phyloP scores from a whole-genome alignment of 768 basidiomycete genomes.

The Trametes elegans region DNA sequence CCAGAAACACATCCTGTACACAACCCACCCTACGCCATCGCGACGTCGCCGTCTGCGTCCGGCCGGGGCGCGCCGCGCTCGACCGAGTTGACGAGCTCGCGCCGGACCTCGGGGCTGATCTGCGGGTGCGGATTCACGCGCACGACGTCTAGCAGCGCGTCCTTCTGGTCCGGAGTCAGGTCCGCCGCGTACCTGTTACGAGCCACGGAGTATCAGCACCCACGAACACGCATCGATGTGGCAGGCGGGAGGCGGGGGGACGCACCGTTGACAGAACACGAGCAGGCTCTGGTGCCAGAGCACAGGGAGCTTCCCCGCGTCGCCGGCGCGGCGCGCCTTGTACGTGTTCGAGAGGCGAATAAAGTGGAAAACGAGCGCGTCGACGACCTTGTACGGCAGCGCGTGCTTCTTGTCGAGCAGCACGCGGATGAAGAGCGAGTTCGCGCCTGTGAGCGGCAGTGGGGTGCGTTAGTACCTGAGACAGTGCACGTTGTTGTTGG shows the following conservation, averaged over 20 bases:
- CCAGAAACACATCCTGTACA: background rate
- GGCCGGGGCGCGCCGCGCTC: conserved; percentile 77
- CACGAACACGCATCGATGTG: background rate
- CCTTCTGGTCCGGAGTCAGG: conserved; percentile 95
- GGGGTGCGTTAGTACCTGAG: background rate
- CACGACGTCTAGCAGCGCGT: conserved; percentile 91
- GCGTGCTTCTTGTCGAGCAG: conserved; percentile 98
- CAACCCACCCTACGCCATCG: conserved; percentile 18
- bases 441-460: conserved; percentile 56
- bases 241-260: conserved; percentile 2
- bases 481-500: background rate
- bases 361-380: conserved; percentile 97
- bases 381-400: conserved; percentile 95
- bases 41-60: conserved; percentile 56
- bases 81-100: conserved; percentile 87
- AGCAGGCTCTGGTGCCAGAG: conserved; percentile 97
- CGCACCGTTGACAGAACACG: conserved; percentile 88
- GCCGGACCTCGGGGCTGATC: conserved; percentile 85
- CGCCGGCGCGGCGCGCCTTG: conserved; percentile 67
- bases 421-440: conserved; percentile 95
- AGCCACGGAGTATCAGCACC: background rate
- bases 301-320: conserved; percentile 85
- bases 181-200: conserved; percentile 91
- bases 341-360: conserved; percentile 93
- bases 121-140: conserved; percentile 82